These are phyloP conservation scores for Ichthyophthirius multifiliis DNA, from an alignment of 169 alveolate species.

Conservation along the genomic window DNA sequence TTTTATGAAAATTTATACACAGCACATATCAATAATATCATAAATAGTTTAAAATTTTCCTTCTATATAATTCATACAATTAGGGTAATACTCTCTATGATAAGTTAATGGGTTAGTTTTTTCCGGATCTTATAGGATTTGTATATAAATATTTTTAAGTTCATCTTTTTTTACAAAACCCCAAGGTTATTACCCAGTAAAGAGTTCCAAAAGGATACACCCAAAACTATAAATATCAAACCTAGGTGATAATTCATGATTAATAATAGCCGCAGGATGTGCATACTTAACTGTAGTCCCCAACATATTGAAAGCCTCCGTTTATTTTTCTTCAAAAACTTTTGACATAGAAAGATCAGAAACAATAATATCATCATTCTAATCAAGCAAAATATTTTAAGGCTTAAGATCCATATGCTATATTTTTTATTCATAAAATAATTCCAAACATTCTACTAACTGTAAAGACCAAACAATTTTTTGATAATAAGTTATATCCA, in stretches of 20 bases:
- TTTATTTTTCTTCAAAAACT: not conserved
- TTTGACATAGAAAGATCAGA: constrained; percentile 3
- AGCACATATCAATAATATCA: not conserved
- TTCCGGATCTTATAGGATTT: not conserved
- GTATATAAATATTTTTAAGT: not conserved
- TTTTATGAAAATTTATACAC: not conserved
- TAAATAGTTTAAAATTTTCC: not conserved
- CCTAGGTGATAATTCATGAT: not conserved
- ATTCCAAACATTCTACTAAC: not conserved
- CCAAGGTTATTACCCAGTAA: not conserved
- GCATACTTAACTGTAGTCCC: constrained; percentile 7
- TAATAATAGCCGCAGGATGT: constrained; percentile 7
- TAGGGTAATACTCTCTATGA: not conserved
- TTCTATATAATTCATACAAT: not conserved
- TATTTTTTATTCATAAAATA: not conserved
- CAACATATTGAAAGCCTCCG: constrained; percentile 1
- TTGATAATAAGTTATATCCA: not conserved
- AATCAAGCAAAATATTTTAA: not conserved
- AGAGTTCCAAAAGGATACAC: not conserved
- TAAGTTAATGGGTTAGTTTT: not conserved
- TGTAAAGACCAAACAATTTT: not conserved
- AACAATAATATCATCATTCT: not conserved
- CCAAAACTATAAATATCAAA: constrained; percentile 6
- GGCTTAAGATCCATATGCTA: not conserved
- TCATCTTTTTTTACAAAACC: not conserved